Base-by-base conservation (phyloP, 495 filamentous ascomycete genomes). In the Lophiotrema nucula region DNA sequence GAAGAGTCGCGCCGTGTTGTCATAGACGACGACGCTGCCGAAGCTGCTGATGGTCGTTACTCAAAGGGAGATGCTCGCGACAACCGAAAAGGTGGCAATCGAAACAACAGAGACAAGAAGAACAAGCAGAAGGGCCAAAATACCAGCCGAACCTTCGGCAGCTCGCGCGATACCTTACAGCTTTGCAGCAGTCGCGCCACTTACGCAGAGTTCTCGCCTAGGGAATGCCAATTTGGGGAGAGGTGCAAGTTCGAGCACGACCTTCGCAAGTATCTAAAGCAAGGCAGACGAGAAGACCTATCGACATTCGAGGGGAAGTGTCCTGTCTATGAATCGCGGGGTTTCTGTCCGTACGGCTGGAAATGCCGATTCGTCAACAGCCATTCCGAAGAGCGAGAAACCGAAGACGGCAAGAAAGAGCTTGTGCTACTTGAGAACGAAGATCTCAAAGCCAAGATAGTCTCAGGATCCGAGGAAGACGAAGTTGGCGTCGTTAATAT, bases 291-390 rank as follows among this genome's bases (percentile, higher is more conserved):
- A 26, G 81, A 81, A 46, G 89, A 97, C 62, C 77, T 97, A 10
- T 77, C 76, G 0, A 88, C 87, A 0, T 84, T 95, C 57, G 75
- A 74, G 49, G 86, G 89, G 0, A 71, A 85, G 21, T 98, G 93
- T 68, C 91, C 92, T 0, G 79, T 92, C 13, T 96, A 80, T 73
- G 85, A 90, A 62, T 79, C 75, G 8, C 77, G 81, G 23, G 95
- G 93, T 27, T 81, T 76, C 61, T 98, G 93, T 65, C 72, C 75
- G 47, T 80, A 84, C 15, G 93, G 93, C 1, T 98, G 92, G 91
- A 95, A 88, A 66, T 98, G 93, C 69, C 88, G 92, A 12, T 90
- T 95, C 66, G 85, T 88, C 15, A 77, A 77, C 47, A 90, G 87
- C 33, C 93, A 98, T 70, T 88, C 86, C 57, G 77, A 83, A 47